Base-by-base conservation (phyloP, 2,329 filamentous ascomycete genomes). In the Fusarium lyarnte region DNA sequence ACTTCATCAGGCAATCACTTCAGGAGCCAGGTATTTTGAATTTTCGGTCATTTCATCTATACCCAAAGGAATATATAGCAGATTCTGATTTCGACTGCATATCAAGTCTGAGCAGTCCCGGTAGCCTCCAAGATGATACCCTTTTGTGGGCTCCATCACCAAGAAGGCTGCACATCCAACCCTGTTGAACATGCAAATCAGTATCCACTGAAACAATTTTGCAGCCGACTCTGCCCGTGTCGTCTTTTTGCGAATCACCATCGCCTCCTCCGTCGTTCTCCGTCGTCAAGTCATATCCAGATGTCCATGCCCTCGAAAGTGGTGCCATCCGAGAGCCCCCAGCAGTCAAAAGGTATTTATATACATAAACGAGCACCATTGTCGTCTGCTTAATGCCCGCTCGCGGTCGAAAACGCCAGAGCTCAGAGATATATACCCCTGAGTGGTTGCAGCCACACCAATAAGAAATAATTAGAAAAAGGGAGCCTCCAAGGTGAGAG, bases 21-120 rank as follows among this genome's bases (percentile, higher is more conserved):
- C 11, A 13, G 29, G 58, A 29, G 14, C 27, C 36, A 33, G 31
- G 19, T 55, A 11, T 64, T 69, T 76, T 64, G 76, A 76, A 69
- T 78, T 77, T 65, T 78, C 78, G 66, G 65, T 78, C 76, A 77
- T 81, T 75, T 80, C 79, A 78, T 81, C 79, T 81, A 80, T 80
- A 81, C 74, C 74, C 70, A 76, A 81, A 77, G 70, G 76, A 79
- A 80, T 77, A 78, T 78, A 74, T 78, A 79, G 74, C 74, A 80
- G 75, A 80, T 80, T 78, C 74, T 75, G 75, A 74, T 75, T 73
- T 69, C 51, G 69, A 71, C 73, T 72, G 65, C 63, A 69, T 59
- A 42, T 70, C 58, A 59, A 69, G 55, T 58, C 53, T 63, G 68
- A 47, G 62, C 66, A 69, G 67, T 49, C 60, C 51, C 57, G 57